These are phyloP conservation scores for Physocladia obscura DNA, from an alignment of 192 early-diverging fungal genomes.

Conservation along the genomic window DNA sequence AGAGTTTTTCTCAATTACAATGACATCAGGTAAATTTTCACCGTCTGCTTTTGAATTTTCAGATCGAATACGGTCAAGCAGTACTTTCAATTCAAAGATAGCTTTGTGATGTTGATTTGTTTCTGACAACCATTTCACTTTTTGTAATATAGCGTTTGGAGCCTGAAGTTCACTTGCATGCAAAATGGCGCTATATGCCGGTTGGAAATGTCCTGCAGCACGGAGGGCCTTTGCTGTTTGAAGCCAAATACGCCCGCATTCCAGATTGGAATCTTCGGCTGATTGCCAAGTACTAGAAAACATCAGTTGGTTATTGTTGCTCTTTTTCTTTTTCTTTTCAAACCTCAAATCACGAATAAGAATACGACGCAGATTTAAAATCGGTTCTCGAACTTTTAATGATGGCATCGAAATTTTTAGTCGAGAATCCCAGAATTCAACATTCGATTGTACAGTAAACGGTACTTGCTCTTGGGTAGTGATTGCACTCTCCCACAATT, in stretches of 20 bases:
- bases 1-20: too few species aligned
- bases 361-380: constrained; percentile 58
- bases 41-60: too few species aligned
- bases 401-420: constrained; percentile 54
- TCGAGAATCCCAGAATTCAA: constrained; percentile 45
- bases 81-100: constrained; percentile 39
- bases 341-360: constrained; percentile 41
- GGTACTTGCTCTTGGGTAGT: background rate
- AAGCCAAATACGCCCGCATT: constrained; percentile 64
- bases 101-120: constrained; percentile 55
- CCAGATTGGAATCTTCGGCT: background rate
- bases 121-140: constrained; percentile 59
- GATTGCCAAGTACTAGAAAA: background rate
- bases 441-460: background rate
- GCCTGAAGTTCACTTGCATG: constrained; percentile 49
- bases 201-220: constrained; percentile 56
- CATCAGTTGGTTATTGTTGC: too few species aligned
- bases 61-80: constrained; percentile 1
- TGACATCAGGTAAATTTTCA: too few species aligned
- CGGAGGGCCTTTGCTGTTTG: constrained; percentile 59
- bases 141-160: constrained; percentile 47
- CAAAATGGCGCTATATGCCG: constrained; percentile 61
- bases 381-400: constrained; percentile 59
- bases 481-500: background rate
- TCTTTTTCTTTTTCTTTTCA: too few species aligned